Evolutionary conservation across 352 stramenopile genomes (phyloP), one percentile per base, ranked within the genome.

Genomic region (Phytophthora niederhauseri): DNA sequence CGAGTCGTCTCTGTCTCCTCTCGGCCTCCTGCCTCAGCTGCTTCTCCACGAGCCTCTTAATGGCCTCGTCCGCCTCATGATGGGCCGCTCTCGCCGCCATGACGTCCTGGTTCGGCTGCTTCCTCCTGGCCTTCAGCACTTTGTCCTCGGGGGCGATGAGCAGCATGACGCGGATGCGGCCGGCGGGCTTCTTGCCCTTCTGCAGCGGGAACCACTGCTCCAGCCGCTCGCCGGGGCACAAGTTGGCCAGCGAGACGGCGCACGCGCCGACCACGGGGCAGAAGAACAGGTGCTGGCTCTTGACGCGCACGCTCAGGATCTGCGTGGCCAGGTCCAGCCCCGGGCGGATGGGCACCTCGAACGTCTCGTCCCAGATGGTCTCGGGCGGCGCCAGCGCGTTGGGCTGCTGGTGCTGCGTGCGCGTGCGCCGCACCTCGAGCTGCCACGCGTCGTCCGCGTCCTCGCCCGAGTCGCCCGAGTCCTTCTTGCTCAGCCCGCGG

Each of bases 211-310:
- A 87, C 73, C 81, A 89, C 65, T 85, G 75, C 67, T 91, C 77
- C 4, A 87, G 61, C 7, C 68, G 28, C 50, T 84, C 77, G 7
- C 70, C 78, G 0, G 66, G 57, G 19, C 67, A 66, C 49, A 89
- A 70, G 59, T 87, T 78, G n/a, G 71, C 65, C 31, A 91, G 68
- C 26, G 76, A 84, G 36, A 91, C 76, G 54, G 77, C 80, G 60
- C 80, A 89, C 0, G 78, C 73, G 8, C 78, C 82, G 15, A 89
- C 71, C 1, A 85, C 77, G 14, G 76, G 74, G 20, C 78, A 82
- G 69, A 85, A 85, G 41, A 91, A 78, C 14, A 87, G 54, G 57
- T 91, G 82, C 58, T 88, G 80, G 69, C 80, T 91, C 68, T 91
- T 91, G 48, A 91, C 71, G 30, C 82, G 82, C 20, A 91, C 75